Evolutionary conservation across 495 filamentous ascomycete species (phyloP).

Genomic region (Annulohypoxylon bovei): DNA sequence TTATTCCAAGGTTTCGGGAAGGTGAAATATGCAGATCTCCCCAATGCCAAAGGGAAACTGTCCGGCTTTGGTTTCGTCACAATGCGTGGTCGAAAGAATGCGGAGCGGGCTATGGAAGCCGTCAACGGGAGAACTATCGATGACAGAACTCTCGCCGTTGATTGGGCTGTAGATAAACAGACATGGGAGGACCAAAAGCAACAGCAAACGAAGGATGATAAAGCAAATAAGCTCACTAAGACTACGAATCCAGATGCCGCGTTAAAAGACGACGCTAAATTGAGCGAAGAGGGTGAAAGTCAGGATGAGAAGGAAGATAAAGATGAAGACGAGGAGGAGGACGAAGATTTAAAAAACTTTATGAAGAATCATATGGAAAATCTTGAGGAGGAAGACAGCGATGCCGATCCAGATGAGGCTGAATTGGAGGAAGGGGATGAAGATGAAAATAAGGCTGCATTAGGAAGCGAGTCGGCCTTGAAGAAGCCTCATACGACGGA

Average conservation of each 20-base stretch:
- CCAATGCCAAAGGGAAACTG: constrained; percentile 75
- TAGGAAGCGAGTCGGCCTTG: constrained; percentile 48
- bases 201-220: constrained; percentile 45
- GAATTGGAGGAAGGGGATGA: constrained; percentile 48
- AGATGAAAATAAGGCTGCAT: constrained; percentile 51
- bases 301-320: constrained; percentile 48
- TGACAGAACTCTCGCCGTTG: constrained; percentile 86
- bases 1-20: constrained; percentile 91
- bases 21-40: constrained; percentile 81
- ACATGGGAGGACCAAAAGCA: constrained; percentile 76
- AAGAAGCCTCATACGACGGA: constrained; percentile 56
- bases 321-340: constrained; percentile 48
- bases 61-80: constrained; percentile 94
- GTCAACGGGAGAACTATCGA: constrained; percentile 92
- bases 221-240: constrained; percentile 43
- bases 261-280: constrained; percentile 47
- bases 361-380: constrained; percentile 59
- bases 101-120: constrained; percentile 83
- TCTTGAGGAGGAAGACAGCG: constrained; percentile 62
- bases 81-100: constrained; percentile 87
- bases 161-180: constrained; percentile 95
- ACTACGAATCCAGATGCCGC: constrained; percentile 45
- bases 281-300: constrained; percentile 28
- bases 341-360: constrained; percentile 53
- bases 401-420: constrained; percentile 56